Evolutionary conservation across 352 stramenopile species (phyloP).

Genomic region (Phytophthora brassicae): DNA sequence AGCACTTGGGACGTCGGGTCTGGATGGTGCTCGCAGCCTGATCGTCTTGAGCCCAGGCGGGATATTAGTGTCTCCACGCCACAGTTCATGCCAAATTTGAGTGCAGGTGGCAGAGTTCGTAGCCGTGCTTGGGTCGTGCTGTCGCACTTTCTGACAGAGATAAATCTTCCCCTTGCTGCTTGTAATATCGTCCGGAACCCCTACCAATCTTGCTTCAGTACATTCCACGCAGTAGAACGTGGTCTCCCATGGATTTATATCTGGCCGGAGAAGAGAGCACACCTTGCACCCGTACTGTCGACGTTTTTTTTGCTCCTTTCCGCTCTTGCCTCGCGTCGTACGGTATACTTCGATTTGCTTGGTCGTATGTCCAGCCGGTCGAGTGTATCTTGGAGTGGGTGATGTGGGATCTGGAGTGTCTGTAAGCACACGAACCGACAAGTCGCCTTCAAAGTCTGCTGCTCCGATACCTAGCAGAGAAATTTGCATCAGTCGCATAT

Average conservation of each 20-base stretch:
- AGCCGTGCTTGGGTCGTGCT: too few relatives aligned
- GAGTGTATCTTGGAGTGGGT: background rate
- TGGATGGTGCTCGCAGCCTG: background rate
- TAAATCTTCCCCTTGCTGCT: background rate
- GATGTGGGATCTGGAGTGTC: background rate
- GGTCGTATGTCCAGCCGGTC: background rate
- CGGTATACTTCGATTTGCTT: background rate
- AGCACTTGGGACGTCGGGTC: too few relatives aligned
- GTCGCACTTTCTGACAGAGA: too few relatives aligned
- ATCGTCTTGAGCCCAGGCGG: background rate
- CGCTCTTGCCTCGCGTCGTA: background rate
- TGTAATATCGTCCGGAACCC: background rate
- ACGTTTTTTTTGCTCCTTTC: background rate
- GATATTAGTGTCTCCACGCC: too few relatives aligned
- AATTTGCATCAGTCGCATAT: background rate
- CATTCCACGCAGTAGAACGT: background rate
- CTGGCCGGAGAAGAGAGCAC: background rate
- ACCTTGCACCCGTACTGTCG: background rate
- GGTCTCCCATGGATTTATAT: background rate
- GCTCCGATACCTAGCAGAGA: background rate
- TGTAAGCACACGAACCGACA: background rate
- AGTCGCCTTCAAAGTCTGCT: background rate
- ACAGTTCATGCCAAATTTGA: too few relatives aligned
- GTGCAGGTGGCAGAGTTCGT: too few relatives aligned
- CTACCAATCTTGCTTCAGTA: background rate